Percentiles rank a stretch among this genome's conserved stretches.
These are phyloP conservation scores for slime mould (Dictyostelium discoideum) DNA, from an alignment of 78 protist genomes.

Conservation along the genomic window dicty_2.7 NC_007089.4:2526501-2527000, in stretches of 20 bases:
- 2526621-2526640: not conserved
- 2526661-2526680: conserved; percentile 30
- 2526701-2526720: conserved; percentile 32
- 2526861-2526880: not conserved
- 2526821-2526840: conserved; percentile 45
- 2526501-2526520: not conserved
- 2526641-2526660: conserved; percentile 9
- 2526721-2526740: conserved; percentile 45
- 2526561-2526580: conserved; percentile 23
- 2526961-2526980: not conserved
- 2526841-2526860: conserved; percentile 19
- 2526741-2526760: conserved; percentile 36
- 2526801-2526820: conserved; percentile 36
- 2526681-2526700: conserved; percentile 46
- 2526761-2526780: conserved; percentile 27
- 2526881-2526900: conserved; percentile 4
- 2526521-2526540: not conserved
- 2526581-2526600: conserved; percentile 6
- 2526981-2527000: not conserved
- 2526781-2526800: conserved; percentile 23
- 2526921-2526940: conserved; percentile 5
- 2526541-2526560: not conserved
- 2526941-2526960: conserved; percentile 10
- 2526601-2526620: conserved; percentile 15
- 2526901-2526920: conserved; percentile 23